Percentiles rank a stretch among this genome's conserved stretches.
Conservation (phyloP, 192 early-diverging fungal genomes). For the Rhizophagus clarus region DNA sequence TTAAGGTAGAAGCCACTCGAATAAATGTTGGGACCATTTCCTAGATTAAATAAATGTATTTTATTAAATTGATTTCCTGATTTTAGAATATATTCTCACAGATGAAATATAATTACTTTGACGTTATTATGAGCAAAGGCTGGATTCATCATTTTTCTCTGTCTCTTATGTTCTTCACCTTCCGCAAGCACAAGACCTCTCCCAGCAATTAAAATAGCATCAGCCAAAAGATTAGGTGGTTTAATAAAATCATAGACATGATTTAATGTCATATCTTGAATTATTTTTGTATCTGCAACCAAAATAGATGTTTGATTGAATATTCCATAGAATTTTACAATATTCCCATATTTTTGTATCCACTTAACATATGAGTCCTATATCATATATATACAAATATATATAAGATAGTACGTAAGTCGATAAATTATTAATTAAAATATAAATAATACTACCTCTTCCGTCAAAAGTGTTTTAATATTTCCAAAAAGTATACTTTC, state of each 20-base stretch:
- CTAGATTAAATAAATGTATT: background rate
- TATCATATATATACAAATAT: too few species aligned
- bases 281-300: slow-evolving; percentile 50
- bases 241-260: slow-evolving; percentile 53
- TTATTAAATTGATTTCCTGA: background rate
- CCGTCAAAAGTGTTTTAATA: background rate
- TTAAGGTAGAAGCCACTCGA: slow-evolving; percentile 31
- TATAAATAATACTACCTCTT: background rate
- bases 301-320: slow-evolving; percentile 44
- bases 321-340: slow-evolving; percentile 50
- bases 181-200: slow-evolving; percentile 54
- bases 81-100: too few species aligned
- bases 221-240: slow-evolving; percentile 25
- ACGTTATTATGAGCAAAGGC: slow-evolving; percentile 51
- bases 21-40: slow-evolving; percentile 37
- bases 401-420: slow-evolving; percentile 21
- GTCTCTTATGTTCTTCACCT: slow-evolving; percentile 50
- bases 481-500: background rate
- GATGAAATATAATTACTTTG: slow-evolving; percentile 34
- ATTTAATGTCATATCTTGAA: slow-evolving; percentile 47
- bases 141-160: slow-evolving; percentile 62
- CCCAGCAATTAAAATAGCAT: slow-evolving; percentile 44
- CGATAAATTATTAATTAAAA: slow-evolving; percentile 10
- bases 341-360: slow-evolving; percentile 52
- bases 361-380: slow-evolving; percentile 38